Evolutionary conservation across 768 basidiomycete species (phyloP).

Genomic region (Suillus subalutaceus): DNA sequence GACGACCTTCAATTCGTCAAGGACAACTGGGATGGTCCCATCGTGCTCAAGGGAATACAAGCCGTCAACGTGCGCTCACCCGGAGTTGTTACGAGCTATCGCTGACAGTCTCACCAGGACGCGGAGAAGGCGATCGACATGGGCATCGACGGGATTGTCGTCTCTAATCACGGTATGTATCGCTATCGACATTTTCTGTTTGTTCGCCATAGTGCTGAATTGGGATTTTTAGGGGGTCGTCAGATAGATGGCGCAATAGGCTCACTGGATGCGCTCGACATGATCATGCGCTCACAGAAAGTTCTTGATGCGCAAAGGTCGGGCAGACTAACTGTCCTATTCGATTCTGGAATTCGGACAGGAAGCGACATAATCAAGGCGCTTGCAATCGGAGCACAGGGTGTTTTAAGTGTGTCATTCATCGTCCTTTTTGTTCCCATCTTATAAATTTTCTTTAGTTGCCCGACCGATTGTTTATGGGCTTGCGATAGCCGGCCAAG

Average conservation of each 20-base stretch:
- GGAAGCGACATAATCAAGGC: constrained; percentile 60
- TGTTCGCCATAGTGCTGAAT: neutral
- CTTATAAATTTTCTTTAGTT: constrained; percentile 23
- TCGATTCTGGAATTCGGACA: constrained; percentile 61
- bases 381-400: constrained; percentile 59
- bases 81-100: neutral
- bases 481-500: constrained; percentile 49
- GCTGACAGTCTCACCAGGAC: constrained; percentile 27
- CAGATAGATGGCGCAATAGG: constrained; percentile 81
- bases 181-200: neutral
- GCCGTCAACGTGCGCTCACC: constrained; percentile 16
- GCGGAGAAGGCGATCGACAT: constrained; percentile 62
- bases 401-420: constrained; percentile 42
- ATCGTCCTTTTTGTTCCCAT: neutral
- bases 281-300: constrained; percentile 64
- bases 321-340: constrained; percentile 69
- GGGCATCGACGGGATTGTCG: constrained; percentile 72
- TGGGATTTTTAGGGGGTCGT: constrained; percentile 54
- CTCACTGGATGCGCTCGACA: constrained; percentile 69
- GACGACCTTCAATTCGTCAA: constrained; percentile 46
- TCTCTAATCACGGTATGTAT: constrained; percentile 75
- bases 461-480: constrained; percentile 51
- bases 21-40: constrained; percentile 50
- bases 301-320: constrained; percentile 57
- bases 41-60: constrained; percentile 52